Evolutionary conservation across 768 basidiomycete genomes (phyloP).

Genomic region (Boletus reticulatus): DNA sequence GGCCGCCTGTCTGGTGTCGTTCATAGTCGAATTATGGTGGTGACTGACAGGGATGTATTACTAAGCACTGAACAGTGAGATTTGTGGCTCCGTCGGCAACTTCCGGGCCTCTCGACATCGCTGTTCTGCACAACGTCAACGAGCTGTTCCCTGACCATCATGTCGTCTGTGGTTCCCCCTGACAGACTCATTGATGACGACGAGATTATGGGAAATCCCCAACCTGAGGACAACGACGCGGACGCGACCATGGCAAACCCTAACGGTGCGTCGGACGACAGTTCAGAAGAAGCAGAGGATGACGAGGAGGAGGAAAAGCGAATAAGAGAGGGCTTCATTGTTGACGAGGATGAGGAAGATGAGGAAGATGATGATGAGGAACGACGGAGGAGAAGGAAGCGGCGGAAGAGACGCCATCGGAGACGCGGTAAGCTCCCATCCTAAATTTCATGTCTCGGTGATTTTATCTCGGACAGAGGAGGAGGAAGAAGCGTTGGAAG

Average conservation of each 20-base stretch:
- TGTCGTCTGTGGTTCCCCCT: conserved; percentile 48
- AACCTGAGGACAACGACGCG: conserved; percentile 52
- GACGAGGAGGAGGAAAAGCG: conserved; percentile 84
- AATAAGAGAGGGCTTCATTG: conserved; percentile 89
- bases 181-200: conserved; percentile 42
- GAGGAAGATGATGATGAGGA: conserved; percentile 65
- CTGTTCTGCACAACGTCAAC: conserved; percentile 4
- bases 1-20: not conserved
- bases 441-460: conserved; percentile 3
- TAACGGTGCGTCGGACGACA: conserved; percentile 60
- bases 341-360: conserved; percentile 89
- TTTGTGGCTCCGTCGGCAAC: conserved; percentile 30
- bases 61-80: not conserved
- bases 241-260: conserved; percentile 52
- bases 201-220: conserved; percentile 58
- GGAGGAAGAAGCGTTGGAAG: conserved; percentile 74
- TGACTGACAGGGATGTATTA: not conserved
- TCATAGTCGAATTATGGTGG: not conserved
- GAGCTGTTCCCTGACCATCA: conserved; percentile 34
- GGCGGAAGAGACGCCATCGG: conserved; percentile 63
- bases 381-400: conserved; percentile 57
- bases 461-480: conserved; percentile 33
- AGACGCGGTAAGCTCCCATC: conserved; percentile 42
- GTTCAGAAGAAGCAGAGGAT: conserved; percentile 87
- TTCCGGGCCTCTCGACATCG: conserved; percentile 12